Conservation (phyloP, 2,329 filamentous ascomycete genomes). For the Penicillium sp. region DNA sequence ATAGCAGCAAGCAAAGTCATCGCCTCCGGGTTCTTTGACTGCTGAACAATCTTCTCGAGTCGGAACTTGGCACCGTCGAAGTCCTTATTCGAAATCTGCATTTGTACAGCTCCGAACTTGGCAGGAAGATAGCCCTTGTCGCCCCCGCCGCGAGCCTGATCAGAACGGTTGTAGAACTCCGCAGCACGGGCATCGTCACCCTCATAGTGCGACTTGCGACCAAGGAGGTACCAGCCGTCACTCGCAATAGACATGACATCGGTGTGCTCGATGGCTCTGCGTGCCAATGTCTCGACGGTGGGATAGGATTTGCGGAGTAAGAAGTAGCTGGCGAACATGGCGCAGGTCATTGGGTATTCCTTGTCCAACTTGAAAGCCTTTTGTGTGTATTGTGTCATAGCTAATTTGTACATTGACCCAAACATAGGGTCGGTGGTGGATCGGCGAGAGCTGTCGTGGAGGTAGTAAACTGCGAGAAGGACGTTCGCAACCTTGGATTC, state of each 20-base stretch:
- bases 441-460: constrained; percentile 80
- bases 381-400: constrained; percentile 91
- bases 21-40: constrained; percentile 78
- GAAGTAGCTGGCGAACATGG: constrained; percentile 88
- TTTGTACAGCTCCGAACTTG: constrained; percentile 89
- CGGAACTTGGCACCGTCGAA: constrained; percentile 88
- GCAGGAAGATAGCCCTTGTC: constrained; percentile 89
- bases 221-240: constrained; percentile 95
- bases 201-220: constrained; percentile 83
- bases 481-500: constrained; percentile 89
- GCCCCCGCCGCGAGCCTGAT: constrained; percentile 86
- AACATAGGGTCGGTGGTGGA: constrained; percentile 83
- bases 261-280: constrained; percentile 91
- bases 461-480: constrained; percentile 82
- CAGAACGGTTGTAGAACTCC: constrained; percentile 85
- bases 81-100: constrained; percentile 80
- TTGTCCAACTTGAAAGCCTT: constrained; percentile 93
- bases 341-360: constrained; percentile 82
- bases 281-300: constrained; percentile 81
- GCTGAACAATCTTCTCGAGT: constrained; percentile 89
- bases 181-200: constrained; percentile 72
- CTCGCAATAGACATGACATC: constrained; percentile 96
- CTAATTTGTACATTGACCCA: constrained; percentile 79
- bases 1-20: constrained; percentile 89
- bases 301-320: constrained; percentile 75